Percentiles rank a stretch among this genome's conserved stretches.
phyloP scores from a whole-genome alignment of 208 protist species.

The Phytomonas sp. region DNA sequence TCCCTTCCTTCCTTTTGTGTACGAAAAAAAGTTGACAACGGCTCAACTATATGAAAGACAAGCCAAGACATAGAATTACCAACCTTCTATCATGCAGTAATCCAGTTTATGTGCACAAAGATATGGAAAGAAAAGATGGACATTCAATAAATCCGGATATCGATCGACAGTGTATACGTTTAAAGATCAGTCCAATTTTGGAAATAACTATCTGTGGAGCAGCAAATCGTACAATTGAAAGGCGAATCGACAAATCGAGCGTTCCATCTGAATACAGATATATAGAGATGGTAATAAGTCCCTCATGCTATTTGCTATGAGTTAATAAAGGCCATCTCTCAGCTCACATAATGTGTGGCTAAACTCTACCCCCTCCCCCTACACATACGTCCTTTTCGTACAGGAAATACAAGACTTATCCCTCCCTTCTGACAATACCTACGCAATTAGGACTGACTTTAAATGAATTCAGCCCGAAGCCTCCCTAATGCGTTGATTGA shows the following conservation, averaged over 20 bases:
- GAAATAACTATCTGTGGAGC: too few relatives aligned
- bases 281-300: not conserved
- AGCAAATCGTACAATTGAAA: not conserved
- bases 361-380: not conserved
- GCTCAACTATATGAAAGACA: not conserved
- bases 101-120: not conserved
- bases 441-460: not conserved
- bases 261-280: not conserved
- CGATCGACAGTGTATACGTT: not conserved
- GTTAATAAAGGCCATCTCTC: not conserved
- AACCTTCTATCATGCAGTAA: not conserved
- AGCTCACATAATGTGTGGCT: not conserved
- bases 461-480: not conserved
- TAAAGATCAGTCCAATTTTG: not conserved
- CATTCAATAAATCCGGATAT: not conserved
- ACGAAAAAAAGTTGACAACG: not conserved
- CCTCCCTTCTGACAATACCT: not conserved
- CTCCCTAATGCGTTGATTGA: not conserved
- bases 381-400: not conserved
- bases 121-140: not conserved
- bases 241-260: not conserved
- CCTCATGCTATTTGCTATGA: not conserved
- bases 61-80: not conserved
- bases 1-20: not conserved
- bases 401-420: not conserved